These are phyloP conservation scores for Theobroma grandiflorum DNA, from an alignment of 441 rosid genomes.

Conservation along the genomic window DNA sequence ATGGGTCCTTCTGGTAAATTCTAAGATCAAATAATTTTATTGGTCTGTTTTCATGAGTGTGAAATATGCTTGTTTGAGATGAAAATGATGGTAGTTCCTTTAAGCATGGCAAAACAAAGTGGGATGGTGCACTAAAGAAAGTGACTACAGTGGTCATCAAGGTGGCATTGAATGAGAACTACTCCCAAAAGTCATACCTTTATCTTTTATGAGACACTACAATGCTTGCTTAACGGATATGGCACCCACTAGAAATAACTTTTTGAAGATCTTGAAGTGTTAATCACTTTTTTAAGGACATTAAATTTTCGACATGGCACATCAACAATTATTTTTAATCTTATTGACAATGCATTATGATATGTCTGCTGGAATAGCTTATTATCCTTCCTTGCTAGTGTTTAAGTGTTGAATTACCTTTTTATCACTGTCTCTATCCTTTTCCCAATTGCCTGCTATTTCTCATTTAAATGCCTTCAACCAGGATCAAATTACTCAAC, in stretches of 20 bases:
- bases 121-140: constrained; percentile 42
- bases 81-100: constrained; percentile 35
- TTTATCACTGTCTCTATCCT: not conserved
- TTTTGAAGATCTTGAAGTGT: constrained; percentile 29
- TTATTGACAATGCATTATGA: not conserved
- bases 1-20: constrained; percentile 85
- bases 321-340: constrained; percentile 17
- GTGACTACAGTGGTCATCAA: constrained; percentile 25
- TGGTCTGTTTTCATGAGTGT: constrained; percentile 16
- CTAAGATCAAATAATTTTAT: constrained; percentile 14
- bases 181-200: constrained; percentile 34
- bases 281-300: constrained; percentile 17
- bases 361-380: constrained; percentile 8
- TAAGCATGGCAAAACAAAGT: constrained; percentile 31
- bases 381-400: not conserved
- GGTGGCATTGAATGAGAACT: constrained; percentile 22
- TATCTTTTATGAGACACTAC: constrained; percentile 26
- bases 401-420: not conserved
- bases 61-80: constrained; percentile 16
- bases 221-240: constrained; percentile 27
- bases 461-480: constrained; percentile 4
- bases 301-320: constrained; percentile 19
- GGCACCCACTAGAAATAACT: constrained; percentile 23
- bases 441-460: not conserved
- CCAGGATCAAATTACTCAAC: constrained; percentile 4